phyloP scores from a whole-genome alignment of 345 rosid genomes.

The Moricandia arvensis region DNA sequence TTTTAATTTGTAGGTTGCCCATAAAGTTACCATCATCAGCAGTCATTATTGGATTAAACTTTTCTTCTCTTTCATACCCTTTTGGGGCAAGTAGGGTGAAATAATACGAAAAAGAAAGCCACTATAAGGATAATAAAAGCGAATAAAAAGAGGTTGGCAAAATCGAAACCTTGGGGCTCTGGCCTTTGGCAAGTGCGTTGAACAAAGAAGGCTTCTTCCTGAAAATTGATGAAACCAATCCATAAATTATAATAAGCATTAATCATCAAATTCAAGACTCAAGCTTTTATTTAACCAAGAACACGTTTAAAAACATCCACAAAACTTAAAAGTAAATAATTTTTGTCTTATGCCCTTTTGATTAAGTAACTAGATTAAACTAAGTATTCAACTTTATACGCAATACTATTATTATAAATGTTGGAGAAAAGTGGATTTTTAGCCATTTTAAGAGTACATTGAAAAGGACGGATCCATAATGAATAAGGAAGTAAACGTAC shows the following conservation, averaged over 20 bases:
- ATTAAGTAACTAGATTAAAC: neutral
- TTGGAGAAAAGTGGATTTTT: neutral
- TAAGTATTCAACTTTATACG: constrained; percentile 4
- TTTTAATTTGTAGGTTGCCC: no score
- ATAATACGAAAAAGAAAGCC: neutral
- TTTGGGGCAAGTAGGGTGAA: neutral
- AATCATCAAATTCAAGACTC: neutral
- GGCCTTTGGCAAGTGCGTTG: constrained; percentile 67
- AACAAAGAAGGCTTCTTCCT: constrained; percentile 71
- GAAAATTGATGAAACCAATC: constrained; percentile 32
- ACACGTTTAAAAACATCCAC: neutral
- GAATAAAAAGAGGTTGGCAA: neutral
- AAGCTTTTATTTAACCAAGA: neutral
- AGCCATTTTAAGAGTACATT: neutral
- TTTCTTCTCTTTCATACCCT: neutral
- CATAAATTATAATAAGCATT: neutral
- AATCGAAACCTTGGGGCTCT: constrained; percentile 77
- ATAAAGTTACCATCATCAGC: neutral
- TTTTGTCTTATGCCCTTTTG: neutral
- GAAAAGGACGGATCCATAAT: constrained; percentile 4
- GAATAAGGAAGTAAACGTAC: constrained; percentile 42
- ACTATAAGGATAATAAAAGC: neutral
- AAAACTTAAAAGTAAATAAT: neutral
- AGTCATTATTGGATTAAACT: neutral
- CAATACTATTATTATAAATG: neutral